Evolutionary conservation across 2,329 filamentous ascomycete species (phyloP), one percentile per base, ranked within the genome.

Genomic region (Scedosporium aurantiacum): DNA sequence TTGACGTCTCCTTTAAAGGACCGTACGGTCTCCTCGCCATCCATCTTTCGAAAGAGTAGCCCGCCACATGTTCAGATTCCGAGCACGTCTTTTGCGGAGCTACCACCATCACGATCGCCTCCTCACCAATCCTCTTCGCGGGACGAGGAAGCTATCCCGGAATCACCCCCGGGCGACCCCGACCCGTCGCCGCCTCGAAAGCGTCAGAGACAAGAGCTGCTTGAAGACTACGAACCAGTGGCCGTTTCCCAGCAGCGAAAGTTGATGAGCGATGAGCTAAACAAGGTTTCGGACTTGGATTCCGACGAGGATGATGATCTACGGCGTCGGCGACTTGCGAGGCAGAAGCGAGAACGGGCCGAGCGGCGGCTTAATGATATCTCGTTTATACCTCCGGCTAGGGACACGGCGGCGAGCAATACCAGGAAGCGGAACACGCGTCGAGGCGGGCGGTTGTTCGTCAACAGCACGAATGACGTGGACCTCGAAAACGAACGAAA

Each of bases 1-100:
- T 71, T 73, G 64, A 73, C 72, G 0, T 84, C 81, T 1, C 80
- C 81, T 0, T 67, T 82, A 1, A 82, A 81, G 66, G 73, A 78
- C 41, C 75, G 78, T 27, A 75, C 75, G 16, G 73, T 79, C 58
- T 73, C 77, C 32, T 77, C 78, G 0, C 80, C 78, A 0, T 54
- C 50, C 18, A 54, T 54, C 18, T 54, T 54, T 54, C 18, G 50
- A 25, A 54, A 54, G 23, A 54, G 50, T 12, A 54, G 50, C 50
- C 78, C 80, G 5, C 37, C 58, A 21, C 50, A 14, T 18, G n/a
- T 50, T 12, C 27, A 47, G 45, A 27, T 23, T 21, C 21, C 32
- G 1, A 21, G 16, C n/a, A 55, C 59, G 18, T 43, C 59, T 14
- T n/a, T 45, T 18, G 59, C 25, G 14, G 45, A 47, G 45, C 28